Conservation (phyloP, 139 green algal species). For the Tetradesmus obliquus region DNA sequence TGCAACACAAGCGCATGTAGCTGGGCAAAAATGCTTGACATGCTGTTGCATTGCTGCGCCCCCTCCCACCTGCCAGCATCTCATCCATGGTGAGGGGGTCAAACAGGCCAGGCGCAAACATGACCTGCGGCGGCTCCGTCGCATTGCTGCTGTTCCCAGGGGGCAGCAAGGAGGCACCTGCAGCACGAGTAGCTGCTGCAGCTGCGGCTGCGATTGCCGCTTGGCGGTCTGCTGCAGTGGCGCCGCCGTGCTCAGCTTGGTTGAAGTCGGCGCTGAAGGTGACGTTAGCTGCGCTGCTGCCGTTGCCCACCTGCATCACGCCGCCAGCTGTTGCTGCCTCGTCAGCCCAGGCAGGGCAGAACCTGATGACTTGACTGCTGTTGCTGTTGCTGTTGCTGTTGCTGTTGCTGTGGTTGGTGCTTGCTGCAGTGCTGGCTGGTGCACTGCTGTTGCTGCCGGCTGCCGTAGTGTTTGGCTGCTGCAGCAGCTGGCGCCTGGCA, state of each 20-base stretch:
- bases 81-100: neutral
- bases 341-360: constrained; percentile 10
- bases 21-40: too few species aligned
- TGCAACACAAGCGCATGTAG: neutral
- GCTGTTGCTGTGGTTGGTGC: neutral
- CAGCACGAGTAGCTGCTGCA: neutral
- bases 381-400: neutral
- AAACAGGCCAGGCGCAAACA: constrained; percentile 6
- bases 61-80: constrained; percentile 9
- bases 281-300: neutral
- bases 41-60: too few species aligned
- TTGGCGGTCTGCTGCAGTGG: neutral
- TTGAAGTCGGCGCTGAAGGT: constrained; percentile 13
- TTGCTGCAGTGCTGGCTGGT: neutral
- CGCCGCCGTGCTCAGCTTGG: neutral
- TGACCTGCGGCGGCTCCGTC: neutral
- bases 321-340: neutral
- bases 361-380: neutral
- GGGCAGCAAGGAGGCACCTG: neutral
- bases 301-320: neutral
- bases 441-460: neutral
- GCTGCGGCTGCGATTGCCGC: neutral
- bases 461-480: neutral
- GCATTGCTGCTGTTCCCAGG: neutral
- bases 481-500: neutral